Conservation (phyloP, 2,329 filamentous ascomycete species). For the Penicillium sp. region DNA sequence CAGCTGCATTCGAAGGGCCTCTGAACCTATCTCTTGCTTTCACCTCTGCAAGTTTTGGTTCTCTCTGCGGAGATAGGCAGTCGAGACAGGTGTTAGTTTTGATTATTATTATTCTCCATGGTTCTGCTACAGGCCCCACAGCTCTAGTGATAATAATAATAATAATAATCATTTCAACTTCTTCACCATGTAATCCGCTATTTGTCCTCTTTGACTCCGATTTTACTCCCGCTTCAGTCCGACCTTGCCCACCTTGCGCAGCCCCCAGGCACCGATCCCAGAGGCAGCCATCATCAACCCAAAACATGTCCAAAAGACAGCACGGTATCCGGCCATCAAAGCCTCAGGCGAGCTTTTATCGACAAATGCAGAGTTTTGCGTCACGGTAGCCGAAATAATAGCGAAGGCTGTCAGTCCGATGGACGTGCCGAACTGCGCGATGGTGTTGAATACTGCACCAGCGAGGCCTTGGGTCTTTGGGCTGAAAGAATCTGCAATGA, state of each 20-base stretch:
- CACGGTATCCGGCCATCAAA: slow-evolving; percentile 55
- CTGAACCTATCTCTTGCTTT: not conserved
- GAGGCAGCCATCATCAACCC: slow-evolving; percentile 46
- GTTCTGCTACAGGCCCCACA: not conserved
- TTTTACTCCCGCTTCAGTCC: slow-evolving; percentile 48
- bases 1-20: not conserved
- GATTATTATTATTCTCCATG: not conserved
- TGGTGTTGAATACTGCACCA: slow-evolving; percentile 64
- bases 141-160: not conserved
- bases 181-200: not conserved
- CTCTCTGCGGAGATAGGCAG: not conserved
- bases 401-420: slow-evolving; percentile 56
- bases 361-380: slow-evolving; percentile 38
- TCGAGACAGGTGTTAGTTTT: not conserved
- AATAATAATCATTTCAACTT: not conserved
- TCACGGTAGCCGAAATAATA: slow-evolving; percentile 49
- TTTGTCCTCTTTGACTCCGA: not conserved
- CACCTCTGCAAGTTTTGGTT: no score
- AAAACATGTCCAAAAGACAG: slow-evolving; percentile 58
- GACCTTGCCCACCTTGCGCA: slow-evolving; percentile 52
- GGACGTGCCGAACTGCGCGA: slow-evolving; percentile 58
- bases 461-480: slow-evolving; percentile 61
- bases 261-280: slow-evolving; percentile 45
- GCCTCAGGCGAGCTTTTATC: slow-evolving; percentile 30
- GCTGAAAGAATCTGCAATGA: slow-evolving; percentile 59